Evolutionary conservation across 257 asterid genomes (phyloP), one percentile per base, ranked within the genome.

Genomic region (Nicotiana otophora): DNA sequence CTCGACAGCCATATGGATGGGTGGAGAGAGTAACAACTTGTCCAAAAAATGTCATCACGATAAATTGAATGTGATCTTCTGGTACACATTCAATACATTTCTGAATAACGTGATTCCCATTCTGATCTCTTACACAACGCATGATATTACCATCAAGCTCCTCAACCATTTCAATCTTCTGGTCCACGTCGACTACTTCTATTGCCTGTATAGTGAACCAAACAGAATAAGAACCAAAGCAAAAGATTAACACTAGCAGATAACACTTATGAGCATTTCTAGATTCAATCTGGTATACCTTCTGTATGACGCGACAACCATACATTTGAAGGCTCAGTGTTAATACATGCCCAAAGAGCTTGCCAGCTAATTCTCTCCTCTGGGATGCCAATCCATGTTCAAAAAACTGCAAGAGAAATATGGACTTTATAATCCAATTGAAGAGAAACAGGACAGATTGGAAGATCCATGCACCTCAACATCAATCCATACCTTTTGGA

Each of bases 1-100:
- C 99, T 75, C 99, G 99, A 83, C 99, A 95, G 62, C 99, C 99
- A 88, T 95, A 95, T 46, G 99, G 98, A 87, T 95, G 99, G 66
- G 97, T 91, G 31, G 99, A 95, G 31, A 95, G 97, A 53, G 96
- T 91, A 84, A 95, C 93, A 78, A 95, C 97, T 92, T 95, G 97
- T 86, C 90, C 97, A 82, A 85, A 94, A 87, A 95, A 94, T 20
- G 97, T 95, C 14, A 91, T 54, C 67, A 95, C 89, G 58, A 95
- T 89, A 83, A 95, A 95, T 84, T 95, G 95, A 81, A 95, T 91
- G 67, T 91, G 92, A 81, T 90, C 94, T 88, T 95, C 98, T 2
- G 97, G 98, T 6, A 95, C 95, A 77, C 99, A 93, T 86, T 95
- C 99, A 31, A 95, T 93, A 87, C 99, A 95, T 88, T 95, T 95